A percentile compares a stretch with the other conserved stretches of the same genome.
Conservation (phyloP, 2,329 filamentous ascomycete species). For the Cryphonectria nitschkei region DNA sequence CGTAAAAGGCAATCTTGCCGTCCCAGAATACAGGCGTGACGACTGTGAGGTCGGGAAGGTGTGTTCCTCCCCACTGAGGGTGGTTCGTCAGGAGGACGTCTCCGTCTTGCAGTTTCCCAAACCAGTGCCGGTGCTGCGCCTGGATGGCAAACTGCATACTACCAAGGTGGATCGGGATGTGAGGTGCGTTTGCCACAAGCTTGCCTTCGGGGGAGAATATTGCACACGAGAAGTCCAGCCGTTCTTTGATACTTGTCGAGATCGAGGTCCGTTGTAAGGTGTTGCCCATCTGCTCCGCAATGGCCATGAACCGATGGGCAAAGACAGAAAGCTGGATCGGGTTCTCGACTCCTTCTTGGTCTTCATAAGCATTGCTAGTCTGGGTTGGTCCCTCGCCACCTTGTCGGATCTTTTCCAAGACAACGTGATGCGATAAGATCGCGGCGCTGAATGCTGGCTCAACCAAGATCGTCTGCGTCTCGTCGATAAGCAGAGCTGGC, state of each 20-base stretch:
- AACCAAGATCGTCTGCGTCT: constrained; percentile 39
- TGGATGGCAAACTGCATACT: constrained; percentile 47
- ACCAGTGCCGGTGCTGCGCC: constrained; percentile 42
- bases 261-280: constrained; percentile 60
- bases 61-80: constrained; percentile 44
- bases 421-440: constrained; percentile 36
- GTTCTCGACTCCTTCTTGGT: constrained; percentile 34
- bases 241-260: constrained; percentile 51
- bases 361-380: too few relatives aligned
- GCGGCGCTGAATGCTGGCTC: constrained; percentile 36
- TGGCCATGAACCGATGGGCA: constrained; percentile 61
- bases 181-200: constrained; percentile 47
- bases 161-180: constrained; percentile 47
- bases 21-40: constrained; percentile 44
- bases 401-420: constrained; percentile 12
- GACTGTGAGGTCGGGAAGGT: constrained; percentile 47
- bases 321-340: constrained; percentile 59
- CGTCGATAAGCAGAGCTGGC: constrained; percentile 33
- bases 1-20: constrained; percentile 42
- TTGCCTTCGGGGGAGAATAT: constrained; percentile 46
- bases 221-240: constrained; percentile 48
- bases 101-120: constrained; percentile 40
- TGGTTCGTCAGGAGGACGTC: constrained; percentile 47
- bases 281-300: constrained; percentile 62
- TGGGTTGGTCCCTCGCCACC: neutral